These are phyloP conservation scores for Urtica urens DNA, from an alignment of 306 rosid genomes.

Conservation along the genomic window DNA sequence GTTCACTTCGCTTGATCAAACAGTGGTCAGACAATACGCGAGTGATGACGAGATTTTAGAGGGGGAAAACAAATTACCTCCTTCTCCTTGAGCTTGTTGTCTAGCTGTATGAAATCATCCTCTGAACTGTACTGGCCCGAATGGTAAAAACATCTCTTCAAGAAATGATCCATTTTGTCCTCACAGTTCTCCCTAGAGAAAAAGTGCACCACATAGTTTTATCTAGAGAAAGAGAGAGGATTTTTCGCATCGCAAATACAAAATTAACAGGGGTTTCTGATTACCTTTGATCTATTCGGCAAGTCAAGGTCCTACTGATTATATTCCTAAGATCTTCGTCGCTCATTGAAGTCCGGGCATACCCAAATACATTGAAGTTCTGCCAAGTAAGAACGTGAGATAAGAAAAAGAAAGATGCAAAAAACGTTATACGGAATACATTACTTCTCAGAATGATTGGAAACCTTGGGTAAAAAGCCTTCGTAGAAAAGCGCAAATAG, in stretches of 20 bases:
- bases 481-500: constrained; percentile 92
- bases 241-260: background rate
- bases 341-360: constrained; percentile 75
- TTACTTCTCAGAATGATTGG: background rate
- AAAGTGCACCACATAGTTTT: constrained; percentile 15
- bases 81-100: constrained; percentile 55
- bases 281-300: constrained; percentile 90
- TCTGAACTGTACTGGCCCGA: constrained; percentile 76
- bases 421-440: constrained; percentile 1
- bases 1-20: no score
- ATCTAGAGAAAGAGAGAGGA: constrained; percentile 3
- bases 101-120: constrained; percentile 54
- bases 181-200: constrained; percentile 81
- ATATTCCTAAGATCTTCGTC: constrained; percentile 66
- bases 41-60: no score
- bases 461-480: constrained; percentile 78
- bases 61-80: no score
- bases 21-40: no score
- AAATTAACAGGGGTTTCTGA: background rate
- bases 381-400: constrained; percentile 25
- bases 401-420: background rate
- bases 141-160: constrained; percentile 84
- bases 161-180: constrained; percentile 80
- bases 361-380: constrained; percentile 73
- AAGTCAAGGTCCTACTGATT: constrained; percentile 74